Evolutionary conservation across 805 yeast species (phyloP), one percentile per base, ranked within the genome.

Genomic region (Candida ipomoeae): DNA sequence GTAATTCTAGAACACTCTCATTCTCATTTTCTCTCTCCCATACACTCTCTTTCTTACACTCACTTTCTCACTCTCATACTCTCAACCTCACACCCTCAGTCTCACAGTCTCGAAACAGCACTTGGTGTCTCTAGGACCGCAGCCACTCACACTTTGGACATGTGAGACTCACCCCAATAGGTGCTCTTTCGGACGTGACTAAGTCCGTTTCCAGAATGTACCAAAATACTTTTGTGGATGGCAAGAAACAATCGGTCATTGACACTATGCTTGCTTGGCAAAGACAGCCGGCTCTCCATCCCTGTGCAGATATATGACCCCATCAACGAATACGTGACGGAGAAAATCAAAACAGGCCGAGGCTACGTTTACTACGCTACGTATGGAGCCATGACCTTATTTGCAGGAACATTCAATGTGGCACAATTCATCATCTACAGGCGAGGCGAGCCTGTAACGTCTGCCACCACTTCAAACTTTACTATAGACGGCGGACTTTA

Each of bases 131-230:
- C n/a, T n/a, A n/a, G n/a, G n/a, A n/a, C n/a, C n/a, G n/a, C n/a
- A n/a, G n/a, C n/a, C n/a, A n/a, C n/a, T n/a, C n/a, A n/a, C n/a
- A n/a, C n/a, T n/a, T n/a, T n/a, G n/a, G n/a, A n/a, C n/a, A n/a
- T n/a, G n/a, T n/a, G n/a, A n/a, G n/a, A n/a, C n/a, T n/a, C n/a
- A n/a, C n/a, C n/a, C n/a, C n/a, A n/a, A n/a, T n/a, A 0, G 97
- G 98, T 34, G 97, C 97, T 0, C 69, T 94, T n/a, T 87, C 96
- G 0, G 99, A 94, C 70, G 97, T 95, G 3, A 90, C 98, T 1
- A 94, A 94, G 68, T 89, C 97, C 0, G 96, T 94, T 7, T 85
- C 96, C 39, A 78, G 99, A 67, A 83, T 94, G 81, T 94, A 94
- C 66, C 92, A 94, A 64, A 94, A 94, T 69, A 92, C 95, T 55